A percentile compares a stretch with the other conserved stretches of the same genome.
Conservation (phyloP, 257 asterid species). For the Lithospermum erythrorhizon region DNA sequence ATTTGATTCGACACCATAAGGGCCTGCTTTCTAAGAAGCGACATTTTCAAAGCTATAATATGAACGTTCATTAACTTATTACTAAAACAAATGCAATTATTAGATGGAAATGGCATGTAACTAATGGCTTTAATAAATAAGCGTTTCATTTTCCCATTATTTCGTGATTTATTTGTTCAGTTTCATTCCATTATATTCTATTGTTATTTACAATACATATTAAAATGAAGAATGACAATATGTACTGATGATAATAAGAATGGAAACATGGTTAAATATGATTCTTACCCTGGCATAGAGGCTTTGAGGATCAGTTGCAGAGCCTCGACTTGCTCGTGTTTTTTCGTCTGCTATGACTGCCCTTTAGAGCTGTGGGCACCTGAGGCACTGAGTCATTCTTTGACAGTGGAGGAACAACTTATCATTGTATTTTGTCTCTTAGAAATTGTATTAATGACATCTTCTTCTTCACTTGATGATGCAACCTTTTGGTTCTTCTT, state of each 20-base stretch:
- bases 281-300: constrained; percentile 69
- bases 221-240: not conserved
- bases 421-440: constrained; percentile 16
- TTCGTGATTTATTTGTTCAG: too few species aligned
- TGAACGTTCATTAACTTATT: too few species aligned
- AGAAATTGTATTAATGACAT: not conserved
- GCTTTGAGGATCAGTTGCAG: constrained; percentile 79
- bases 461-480: not conserved
- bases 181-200: too few species aligned
- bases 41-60: too few species aligned
- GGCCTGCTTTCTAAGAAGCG: too few species aligned
- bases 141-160: too few species aligned
- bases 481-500: constrained; percentile 18
- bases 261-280: too few species aligned
- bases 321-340: constrained; percentile 34
- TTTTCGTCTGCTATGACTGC: constrained; percentile 13
- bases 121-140: too few species aligned
- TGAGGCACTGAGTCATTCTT: too few species aligned
- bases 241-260: not conserved
- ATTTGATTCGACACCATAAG: too few species aligned
- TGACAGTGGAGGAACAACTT: constrained; percentile 14
- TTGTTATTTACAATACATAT: not conserved
- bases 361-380: constrained; percentile 23
- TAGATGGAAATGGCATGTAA: too few species aligned
- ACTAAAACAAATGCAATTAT: too few species aligned